These are phyloP conservation scores for Smittium culicis DNA, from an alignment of 371 early-diverging fungal genomes.

Conservation along the genomic window DNA sequence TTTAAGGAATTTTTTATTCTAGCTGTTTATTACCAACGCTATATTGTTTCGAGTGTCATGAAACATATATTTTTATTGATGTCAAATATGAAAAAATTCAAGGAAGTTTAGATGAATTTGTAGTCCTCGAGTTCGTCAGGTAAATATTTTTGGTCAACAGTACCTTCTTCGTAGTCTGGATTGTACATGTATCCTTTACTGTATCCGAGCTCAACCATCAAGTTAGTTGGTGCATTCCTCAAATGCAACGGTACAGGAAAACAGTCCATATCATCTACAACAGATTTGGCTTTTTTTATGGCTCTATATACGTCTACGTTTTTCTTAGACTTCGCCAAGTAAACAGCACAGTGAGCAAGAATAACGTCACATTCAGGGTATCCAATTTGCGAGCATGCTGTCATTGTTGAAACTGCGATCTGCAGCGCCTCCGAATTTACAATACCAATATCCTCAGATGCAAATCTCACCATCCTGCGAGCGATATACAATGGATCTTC, in stretches of 20 bases:
- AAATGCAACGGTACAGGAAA: slow-evolving; percentile 76
- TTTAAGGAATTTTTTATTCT: too few relatives aligned
- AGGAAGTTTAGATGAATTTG: too few relatives aligned
- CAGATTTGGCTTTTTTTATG: slow-evolving; percentile 45
- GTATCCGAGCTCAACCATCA: slow-evolving; percentile 60
- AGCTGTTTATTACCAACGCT: too few relatives aligned
- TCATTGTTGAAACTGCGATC: slow-evolving; percentile 58
- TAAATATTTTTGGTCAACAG: neutral
- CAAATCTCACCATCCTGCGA: slow-evolving; percentile 54
- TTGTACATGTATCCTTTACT: slow-evolving; percentile 68
- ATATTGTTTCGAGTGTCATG: too few relatives aligned
- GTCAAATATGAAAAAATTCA: too few relatives aligned
- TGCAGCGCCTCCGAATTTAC: slow-evolving; percentile 64
- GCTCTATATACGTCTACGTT: slow-evolving; percentile 67
- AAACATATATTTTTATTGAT: too few relatives aligned
- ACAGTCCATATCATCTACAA: slow-evolving; percentile 40
- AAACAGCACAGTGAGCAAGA: slow-evolving; percentile 60
- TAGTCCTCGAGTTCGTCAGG: neutral
- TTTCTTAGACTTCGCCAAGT: slow-evolving; percentile 66
- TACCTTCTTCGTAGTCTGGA: slow-evolving; percentile 31
- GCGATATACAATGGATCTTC: slow-evolving; percentile 82
- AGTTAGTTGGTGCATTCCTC: slow-evolving; percentile 64
- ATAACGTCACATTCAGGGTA: slow-evolving; percentile 84
- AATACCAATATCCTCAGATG: slow-evolving; percentile 79
- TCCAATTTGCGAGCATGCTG: slow-evolving; percentile 71